phyloP scores from a whole-genome alignment of 2,329 filamentous ascomycete species.

The Paecilomyces formosus region DNA sequence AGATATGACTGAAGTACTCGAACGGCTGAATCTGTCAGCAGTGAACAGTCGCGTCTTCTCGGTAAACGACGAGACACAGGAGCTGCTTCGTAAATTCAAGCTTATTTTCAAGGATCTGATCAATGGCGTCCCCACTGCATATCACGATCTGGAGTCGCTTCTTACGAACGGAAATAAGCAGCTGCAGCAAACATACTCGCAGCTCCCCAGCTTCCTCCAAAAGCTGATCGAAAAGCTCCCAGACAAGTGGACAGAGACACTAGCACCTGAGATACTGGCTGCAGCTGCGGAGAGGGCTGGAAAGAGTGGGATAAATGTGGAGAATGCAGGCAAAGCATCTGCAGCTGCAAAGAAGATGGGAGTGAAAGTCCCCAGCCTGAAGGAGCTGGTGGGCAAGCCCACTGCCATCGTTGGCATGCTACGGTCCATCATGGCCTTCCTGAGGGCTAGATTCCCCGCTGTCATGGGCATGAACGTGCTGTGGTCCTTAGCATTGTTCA shows the following conservation, averaged over 20 bases:
- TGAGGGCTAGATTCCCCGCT: constrained; percentile 82
- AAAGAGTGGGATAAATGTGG: constrained; percentile 52
- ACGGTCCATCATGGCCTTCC: constrained; percentile 79
- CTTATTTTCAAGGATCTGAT: constrained; percentile 85
- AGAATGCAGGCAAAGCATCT: constrained; percentile 44
- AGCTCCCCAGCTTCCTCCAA: constrained; percentile 71
- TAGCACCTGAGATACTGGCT: constrained; percentile 77
- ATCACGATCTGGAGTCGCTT: constrained; percentile 72
- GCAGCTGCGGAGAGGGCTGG: constrained; percentile 62
- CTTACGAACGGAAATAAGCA: constrained; percentile 57
- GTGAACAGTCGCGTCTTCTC: constrained; percentile 81
- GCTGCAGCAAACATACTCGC: constrained; percentile 55
- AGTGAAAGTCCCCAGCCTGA: constrained; percentile 62
- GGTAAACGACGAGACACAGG: constrained; percentile 74
- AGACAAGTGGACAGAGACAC: constrained; percentile 64
- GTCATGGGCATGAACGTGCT: constrained; percentile 87
- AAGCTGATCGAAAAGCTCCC: constrained; percentile 81
- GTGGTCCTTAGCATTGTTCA: constrained; percentile 79
- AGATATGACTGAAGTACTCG: constrained; percentile 72
- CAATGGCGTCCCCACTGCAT: constrained; percentile 88
- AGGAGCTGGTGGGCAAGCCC: constrained; percentile 75
- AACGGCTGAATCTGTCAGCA: constrained; percentile 74
- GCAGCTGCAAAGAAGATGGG: constrained; percentile 59
- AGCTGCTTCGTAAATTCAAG: constrained; percentile 76
- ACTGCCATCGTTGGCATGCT: constrained; percentile 79